Percentiles rank a stretch among this genome's conserved stretches.
phyloP scores from a whole-genome alignment of 208 protist species.

The Sergeia podlipaevii region DNA sequence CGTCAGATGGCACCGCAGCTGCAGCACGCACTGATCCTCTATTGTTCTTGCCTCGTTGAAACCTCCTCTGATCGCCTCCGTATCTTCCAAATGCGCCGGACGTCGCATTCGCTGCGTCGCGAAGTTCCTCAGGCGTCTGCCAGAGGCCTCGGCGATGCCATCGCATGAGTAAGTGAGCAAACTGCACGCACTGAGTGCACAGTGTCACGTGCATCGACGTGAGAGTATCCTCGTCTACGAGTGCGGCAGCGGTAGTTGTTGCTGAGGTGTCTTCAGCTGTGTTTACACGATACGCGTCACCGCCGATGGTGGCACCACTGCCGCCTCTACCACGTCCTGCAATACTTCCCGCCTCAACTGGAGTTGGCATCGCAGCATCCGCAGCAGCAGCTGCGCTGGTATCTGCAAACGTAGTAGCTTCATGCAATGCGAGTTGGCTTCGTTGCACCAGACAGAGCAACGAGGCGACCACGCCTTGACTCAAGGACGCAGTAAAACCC shows the following conservation, averaged over 20 bases:
- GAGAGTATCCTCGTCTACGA: conserved; percentile 17
- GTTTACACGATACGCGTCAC: too few species aligned
- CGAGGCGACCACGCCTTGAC: not conserved
- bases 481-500: not conserved
- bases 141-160: conserved; percentile 45
- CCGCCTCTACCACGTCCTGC: too few species aligned
- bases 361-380: not conserved
- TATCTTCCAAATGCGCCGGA: too few species aligned
- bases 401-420: not conserved
- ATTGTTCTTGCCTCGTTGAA: not conserved
- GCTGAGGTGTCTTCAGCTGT: too few species aligned
- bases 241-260: too few species aligned
- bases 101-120: not conserved
- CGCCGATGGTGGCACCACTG: too few species aligned
- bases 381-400: not conserved
- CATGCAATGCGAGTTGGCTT: not conserved
- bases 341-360: not conserved
- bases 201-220: conserved; percentile 9
- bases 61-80: not conserved
- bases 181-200: conserved; percentile 50
- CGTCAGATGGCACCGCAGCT: not conserved
- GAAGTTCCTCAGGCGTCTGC: conserved; percentile 27
- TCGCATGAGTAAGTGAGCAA: conserved; percentile 61
- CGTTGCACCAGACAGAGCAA: conserved; percentile 3
- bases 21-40: not conserved